phyloP scores from a whole-genome alignment of 345 rosid genomes.

The Reutealis trisperma region DNA sequence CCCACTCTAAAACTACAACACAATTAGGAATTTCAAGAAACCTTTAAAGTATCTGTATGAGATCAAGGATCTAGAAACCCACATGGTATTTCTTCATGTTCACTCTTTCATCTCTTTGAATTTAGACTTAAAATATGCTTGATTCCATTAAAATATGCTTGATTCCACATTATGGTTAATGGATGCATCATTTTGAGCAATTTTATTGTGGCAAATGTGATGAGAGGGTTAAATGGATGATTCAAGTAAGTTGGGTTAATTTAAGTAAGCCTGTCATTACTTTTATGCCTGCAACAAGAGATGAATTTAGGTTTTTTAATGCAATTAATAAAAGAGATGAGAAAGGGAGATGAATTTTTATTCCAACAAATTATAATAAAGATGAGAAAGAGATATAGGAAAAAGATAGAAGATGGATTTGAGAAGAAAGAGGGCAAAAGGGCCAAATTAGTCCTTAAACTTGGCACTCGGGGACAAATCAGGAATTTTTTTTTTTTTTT shows the following conservation, averaged over 20 bases:
- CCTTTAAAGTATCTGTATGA: conserved; percentile 60
- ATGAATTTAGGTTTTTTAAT: conserved; percentile 65
- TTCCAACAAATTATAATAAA: no score
- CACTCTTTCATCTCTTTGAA: conserved; percentile 45
- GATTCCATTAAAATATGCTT: conserved; percentile 55
- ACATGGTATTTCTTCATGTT: conserved; percentile 80
- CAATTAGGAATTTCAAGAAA: conserved; percentile 63
- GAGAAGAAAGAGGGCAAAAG: no score
- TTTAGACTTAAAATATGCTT: conserved; percentile 39
- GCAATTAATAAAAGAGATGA: conserved; percentile 37
- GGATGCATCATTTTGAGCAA: conserved; percentile 65
- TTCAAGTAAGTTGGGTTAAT: not conserved
- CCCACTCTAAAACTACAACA: conserved; percentile 51
- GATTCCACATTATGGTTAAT: conserved; percentile 74
- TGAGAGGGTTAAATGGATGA: conserved; percentile 54
- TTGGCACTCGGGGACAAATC: no score
- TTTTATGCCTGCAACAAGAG: conserved; percentile 49
- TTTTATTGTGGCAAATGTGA: conserved; percentile 36
- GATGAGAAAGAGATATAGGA: no score
- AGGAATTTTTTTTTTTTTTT: no score
- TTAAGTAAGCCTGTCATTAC: conserved; percentile 46
- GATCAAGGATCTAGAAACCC: conserved; percentile 59
- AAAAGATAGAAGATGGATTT: no score
- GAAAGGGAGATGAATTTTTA: no score
- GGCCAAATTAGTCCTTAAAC: no score